Conservation (phyloP, 169 alveolate genomes). For the Cryptosporidium viatorum region DNA sequence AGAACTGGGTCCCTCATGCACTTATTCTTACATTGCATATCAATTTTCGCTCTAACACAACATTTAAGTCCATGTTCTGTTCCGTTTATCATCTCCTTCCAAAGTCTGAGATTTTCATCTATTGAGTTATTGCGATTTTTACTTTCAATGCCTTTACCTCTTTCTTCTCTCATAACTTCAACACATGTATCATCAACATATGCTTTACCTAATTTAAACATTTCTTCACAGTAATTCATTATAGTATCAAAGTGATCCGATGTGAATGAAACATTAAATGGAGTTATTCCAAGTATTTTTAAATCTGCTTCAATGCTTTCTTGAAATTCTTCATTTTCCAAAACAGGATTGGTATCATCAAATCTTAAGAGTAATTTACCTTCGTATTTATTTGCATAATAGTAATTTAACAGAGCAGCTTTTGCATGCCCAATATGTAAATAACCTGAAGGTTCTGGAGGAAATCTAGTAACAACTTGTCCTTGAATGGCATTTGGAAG, state of each 20-base stretch:
- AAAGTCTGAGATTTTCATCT: conserved; percentile 92
- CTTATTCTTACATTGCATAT: conserved; percentile 93
- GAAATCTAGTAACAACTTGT: conserved; percentile 97
- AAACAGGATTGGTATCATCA: conserved; percentile 98
- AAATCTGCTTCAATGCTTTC: conserved; percentile 93
- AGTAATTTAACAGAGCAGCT: conserved; percentile 96
- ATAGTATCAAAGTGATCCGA: conserved; percentile 94
- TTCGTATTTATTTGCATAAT: conserved; percentile 93
- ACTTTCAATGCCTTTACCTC: conserved; percentile 95
- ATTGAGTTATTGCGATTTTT: conserved; percentile 85
- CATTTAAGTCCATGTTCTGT: conserved; percentile 89
- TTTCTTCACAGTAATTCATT: conserved; percentile 87
- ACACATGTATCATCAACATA: conserved; percentile 97
- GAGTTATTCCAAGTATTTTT: conserved; percentile 88
- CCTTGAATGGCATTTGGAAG: conserved; percentile 93
- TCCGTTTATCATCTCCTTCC: conserved; percentile 91
- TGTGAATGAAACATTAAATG: conserved; percentile 92
- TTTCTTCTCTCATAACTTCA: conserved; percentile 95
- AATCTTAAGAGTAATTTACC: conserved; percentile 96
- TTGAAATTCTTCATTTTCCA: conserved; percentile 96
- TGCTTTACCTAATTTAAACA: conserved; percentile 91
- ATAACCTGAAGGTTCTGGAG: conserved; percentile 99
- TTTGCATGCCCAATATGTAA: conserved; percentile 99
- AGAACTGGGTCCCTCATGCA: conserved; percentile 99
- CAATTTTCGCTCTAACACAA: conserved; percentile 97